phyloP scores from a whole-genome alignment of 2,329 filamentous ascomycete species.

The Sporothrix humicola region DNA sequence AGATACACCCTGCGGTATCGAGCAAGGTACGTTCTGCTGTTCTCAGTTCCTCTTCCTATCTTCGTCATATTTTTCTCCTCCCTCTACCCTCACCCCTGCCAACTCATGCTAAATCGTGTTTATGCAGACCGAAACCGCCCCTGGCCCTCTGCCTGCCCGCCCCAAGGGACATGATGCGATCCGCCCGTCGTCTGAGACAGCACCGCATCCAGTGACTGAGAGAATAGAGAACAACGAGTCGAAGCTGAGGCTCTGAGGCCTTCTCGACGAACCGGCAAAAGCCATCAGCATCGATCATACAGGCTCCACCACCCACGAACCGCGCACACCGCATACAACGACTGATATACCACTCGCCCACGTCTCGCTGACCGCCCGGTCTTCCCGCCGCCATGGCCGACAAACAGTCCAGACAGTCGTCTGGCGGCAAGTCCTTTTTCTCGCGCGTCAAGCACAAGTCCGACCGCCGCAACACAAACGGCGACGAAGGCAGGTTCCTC shows the following conservation, averaged over 20 bases:
- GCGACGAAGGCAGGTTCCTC: constrained; percentile 63
- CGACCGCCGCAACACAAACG: constrained; percentile 66
- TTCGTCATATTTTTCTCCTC: background rate
- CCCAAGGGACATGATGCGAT: constrained; percentile 51
- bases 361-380: background rate
- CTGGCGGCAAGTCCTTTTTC: constrained; percentile 74
- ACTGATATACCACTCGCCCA: background rate
- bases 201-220: constrained; percentile 47
- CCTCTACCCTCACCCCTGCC: background rate
- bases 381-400: constrained; percentile 57
- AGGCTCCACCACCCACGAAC: constrained; percentile 15
- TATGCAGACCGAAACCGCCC: constrained; percentile 33
- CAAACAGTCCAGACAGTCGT: constrained; percentile 83
- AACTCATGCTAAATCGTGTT: constrained; percentile 30
- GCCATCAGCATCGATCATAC: constrained; percentile 24
- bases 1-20: constrained; percentile 5
- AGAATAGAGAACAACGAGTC: background rate
- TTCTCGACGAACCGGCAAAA: background rate
- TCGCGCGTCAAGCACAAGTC: constrained; percentile 83
- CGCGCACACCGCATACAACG: background rate
- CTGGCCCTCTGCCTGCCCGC: constrained; percentile 28
- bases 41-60: background rate
- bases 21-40: background rate
- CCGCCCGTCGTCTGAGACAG: constrained; percentile 49
- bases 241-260: background rate